Base-by-base conservation (phyloP, 2,329 filamentous ascomycete species). In the Ophiostoma ulmi region DNA sequence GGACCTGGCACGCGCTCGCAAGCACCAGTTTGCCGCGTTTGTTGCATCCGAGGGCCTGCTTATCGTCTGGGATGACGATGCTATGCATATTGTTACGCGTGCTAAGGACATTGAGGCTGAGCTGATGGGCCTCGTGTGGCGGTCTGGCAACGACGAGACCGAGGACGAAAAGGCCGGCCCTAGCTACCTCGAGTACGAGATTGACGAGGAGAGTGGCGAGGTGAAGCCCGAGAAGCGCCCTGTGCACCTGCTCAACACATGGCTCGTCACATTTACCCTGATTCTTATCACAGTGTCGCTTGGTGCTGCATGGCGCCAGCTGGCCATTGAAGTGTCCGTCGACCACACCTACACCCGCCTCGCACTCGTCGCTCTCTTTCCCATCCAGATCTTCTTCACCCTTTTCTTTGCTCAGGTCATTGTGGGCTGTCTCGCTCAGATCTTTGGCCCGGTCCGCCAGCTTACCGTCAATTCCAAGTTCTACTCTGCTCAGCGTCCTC, bases 41-140 rank as follows among this genome's bases (percentile, higher is more conserved):
- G 84, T 94, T 61, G 88, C 90, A 1, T 87, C 86, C 0, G 88
- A 91, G 73, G 87, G 87, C 5, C 81, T 94, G 5, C 81, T 95
- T 1, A 82, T 94, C 1, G 91, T 94, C 0, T 95, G 92, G 92
- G 91, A 94, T 74, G 91, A 94, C 74, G 90, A 94, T 71, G 87
- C 91, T 0, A 82, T 90, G 70, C 88, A 92, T 76, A 81, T 94
- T 10, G 83, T 93, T 5, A 81, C 86, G 70, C 84, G 91, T 70
- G 91, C 90, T 64, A 88, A 89, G 76, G 84, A 84, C 44, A 93
- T 94, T 72, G 90, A 94, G 78, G 86, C 86, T 2, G 90, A 93
- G 77, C 82, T 94, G 63, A 92, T 93, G 88, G 87, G 91, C 75
- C 82, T 93, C 1, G 89, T 93, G 1, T 93, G 91, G 91, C 87